These are phyloP conservation scores for Claviceps africana DNA, from an alignment of 2,329 filamentous ascomycete species.

Conservation along the genomic window DNA sequence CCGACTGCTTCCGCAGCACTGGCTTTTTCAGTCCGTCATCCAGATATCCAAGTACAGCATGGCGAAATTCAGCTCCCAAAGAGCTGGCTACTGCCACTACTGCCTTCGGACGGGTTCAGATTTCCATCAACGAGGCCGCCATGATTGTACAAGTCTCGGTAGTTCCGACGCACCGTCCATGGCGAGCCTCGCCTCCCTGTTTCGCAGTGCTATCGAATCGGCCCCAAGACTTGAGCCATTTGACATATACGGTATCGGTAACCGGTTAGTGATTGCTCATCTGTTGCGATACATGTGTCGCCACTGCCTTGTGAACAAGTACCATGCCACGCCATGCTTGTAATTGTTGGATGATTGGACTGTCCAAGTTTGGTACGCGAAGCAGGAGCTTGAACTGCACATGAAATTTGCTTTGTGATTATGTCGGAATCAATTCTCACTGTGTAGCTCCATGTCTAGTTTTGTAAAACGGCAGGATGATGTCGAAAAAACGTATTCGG, in stretches of 20 bases:
- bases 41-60: not conserved
- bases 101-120: not conserved
- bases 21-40: not conserved
- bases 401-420: slow-evolving; percentile 4
- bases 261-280: not conserved
- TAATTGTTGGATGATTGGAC: not conserved
- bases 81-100: not conserved
- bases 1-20: not conserved
- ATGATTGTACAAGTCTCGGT: not conserved
- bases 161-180: not conserved
- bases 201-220: not conserved
- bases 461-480: not conserved
- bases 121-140: not conserved
- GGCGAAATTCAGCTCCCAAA: not conserved
- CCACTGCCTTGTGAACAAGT: not conserved
- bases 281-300: not conserved
- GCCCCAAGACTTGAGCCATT: not conserved
- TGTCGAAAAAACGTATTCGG: not conserved
- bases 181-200: not conserved
- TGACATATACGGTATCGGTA: not conserved
- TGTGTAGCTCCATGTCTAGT: not conserved
- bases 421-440: not conserved
- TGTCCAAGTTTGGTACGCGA: not conserved
- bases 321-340: not conserved
- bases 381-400: not conserved